A percentile compares a stretch with the other conserved stretches of the same genome.
phyloP scores from a whole-genome alignment of 345 rosid species.

The Reutealis trisperma region DNA sequence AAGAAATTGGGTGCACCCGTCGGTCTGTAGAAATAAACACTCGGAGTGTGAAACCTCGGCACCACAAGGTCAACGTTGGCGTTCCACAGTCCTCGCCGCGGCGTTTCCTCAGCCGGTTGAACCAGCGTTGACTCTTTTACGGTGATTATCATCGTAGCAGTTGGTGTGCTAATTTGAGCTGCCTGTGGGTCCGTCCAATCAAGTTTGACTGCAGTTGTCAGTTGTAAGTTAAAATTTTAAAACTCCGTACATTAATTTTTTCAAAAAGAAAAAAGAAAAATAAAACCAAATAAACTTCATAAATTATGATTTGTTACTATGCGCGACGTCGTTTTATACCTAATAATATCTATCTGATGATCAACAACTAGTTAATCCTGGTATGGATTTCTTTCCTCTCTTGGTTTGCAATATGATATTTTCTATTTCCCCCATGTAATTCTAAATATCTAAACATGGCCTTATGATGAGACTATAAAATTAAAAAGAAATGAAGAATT shows the following conservation, averaged over 20 bases:
- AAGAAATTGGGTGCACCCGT: slow-evolving; percentile 64
- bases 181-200: not conserved
- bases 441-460: not conserved
- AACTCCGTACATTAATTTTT: too few relatives aligned
- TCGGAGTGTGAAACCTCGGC: slow-evolving; percentile 88
- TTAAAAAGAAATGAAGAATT: not conserved
- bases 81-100: slow-evolving; percentile 65
- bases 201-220: not conserved
- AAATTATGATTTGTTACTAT: too few relatives aligned
- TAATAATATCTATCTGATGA: too few relatives aligned
- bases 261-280: too few relatives aligned
- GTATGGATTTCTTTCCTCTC: not conserved
- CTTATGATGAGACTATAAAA: too few relatives aligned
- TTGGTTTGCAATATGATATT: not conserved
- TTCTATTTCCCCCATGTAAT: not conserved
- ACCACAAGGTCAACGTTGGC: slow-evolving; percentile 86
- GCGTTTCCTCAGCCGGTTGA: slow-evolving; percentile 68
- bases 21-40: slow-evolving; percentile 91
- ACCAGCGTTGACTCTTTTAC: slow-evolving; percentile 77
- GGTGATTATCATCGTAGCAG: slow-evolving; percentile 49
- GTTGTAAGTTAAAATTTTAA: too few relatives aligned
- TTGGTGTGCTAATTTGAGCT: not conserved
- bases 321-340: too few relatives aligned
- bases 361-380: too few relatives aligned
- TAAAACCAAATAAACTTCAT: too few relatives aligned